Base-by-base conservation (phyloP, 257 asterid species). In the Hygrophila difformis region DNA sequence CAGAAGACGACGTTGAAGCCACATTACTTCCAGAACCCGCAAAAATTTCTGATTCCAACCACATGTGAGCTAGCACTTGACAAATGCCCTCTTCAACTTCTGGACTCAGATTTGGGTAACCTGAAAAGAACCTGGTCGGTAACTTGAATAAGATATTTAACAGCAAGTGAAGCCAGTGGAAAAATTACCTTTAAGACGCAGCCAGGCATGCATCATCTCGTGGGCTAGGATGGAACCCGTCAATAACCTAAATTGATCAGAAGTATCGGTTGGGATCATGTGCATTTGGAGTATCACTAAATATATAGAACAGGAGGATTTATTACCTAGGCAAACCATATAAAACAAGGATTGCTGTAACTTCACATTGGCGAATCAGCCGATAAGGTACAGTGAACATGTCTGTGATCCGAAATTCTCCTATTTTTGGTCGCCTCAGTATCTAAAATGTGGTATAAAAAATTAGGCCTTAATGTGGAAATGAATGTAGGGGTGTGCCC, bases 141-240 rank as follows among this genome's bases (percentile, higher is more conserved):
- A 9, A 33, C 6, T 33, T 33, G 28, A 18, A 21, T 28, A 1
- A 2, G 19, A 49, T 29, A 18, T 19, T 39, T 24, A 2, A 7
- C 33, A 22, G 34, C 35, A 18, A 41, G 28, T 50, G 47, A 34
- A 49, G 12, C 13, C 47, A 49, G 38, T 18, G 16, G 45, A 26
- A 45, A 48, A 54, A 21, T 59, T 49, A 89, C 98, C 98, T 61
- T 78, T 81, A 36, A 91, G 93, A 28, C 98, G 65, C 17, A 91
- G 68, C 94, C 96, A 91, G 21, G 98, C 98, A 41, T 91, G 98
- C 98, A 91, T 91, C 98, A 86, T 86, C 62, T 91, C 98, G 53
- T 91, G 98, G 67, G 98, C 98, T 51, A 91, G 66, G 71, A 91
- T 91, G 43, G 96, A 82, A 1, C 98, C 98, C 2, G 94, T 91